Evolutionary conservation across 2,329 filamentous ascomycete species (phyloP), one percentile per base, ranked within the genome.

Genomic region (Claviceps capensis): DNA sequence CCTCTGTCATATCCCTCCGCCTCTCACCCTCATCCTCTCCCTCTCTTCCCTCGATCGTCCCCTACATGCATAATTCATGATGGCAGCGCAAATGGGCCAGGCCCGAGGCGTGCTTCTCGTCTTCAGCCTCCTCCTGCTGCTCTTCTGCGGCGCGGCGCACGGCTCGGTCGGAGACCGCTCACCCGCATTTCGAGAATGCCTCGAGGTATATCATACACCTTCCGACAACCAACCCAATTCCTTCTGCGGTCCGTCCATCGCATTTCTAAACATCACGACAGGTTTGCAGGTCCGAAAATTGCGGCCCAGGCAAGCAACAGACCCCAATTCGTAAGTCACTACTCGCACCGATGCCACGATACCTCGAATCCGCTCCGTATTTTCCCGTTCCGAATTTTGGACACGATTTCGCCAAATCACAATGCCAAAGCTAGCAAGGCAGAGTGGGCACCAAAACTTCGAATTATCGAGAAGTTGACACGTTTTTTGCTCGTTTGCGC

Each of bases 151-250:
- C 49, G 66, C 67, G n/a, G 73, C 73, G 16, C 68, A 74, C 51
- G 93, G 89, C 30, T 96, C 90, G 4, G 62, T 82, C 48, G 93
- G 93, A 58, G 93, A 98, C 67, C 78, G 81, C 52, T 73, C 95
- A 54, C 88, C 88, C 17, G 89, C 95, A 62, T 98, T 98, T 66
- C 78, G 76, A 63, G 76, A 89, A 67, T 98, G 93, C 66, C 80
- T 97, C 50, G 71, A 88, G 74, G 91, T 95, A 55, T 56, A 60
- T 47, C 16, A 38, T 48, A 22, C 47, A 14, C 40, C 49, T 47
- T 34, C 6, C 11, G 16, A 16, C 16, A 6, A 2, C 43, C 17
- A 16, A 30, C 6, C 22, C 8, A 16, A 2, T 43, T 8, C 2
- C 16, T 17, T 34, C 23, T 2, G 7, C 8, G 9, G 23, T 23